These are phyloP conservation scores for Aspergillus sparsus DNA, from an alignment of 495 filamentous ascomycete genomes.

Conservation along the genomic window DNA sequence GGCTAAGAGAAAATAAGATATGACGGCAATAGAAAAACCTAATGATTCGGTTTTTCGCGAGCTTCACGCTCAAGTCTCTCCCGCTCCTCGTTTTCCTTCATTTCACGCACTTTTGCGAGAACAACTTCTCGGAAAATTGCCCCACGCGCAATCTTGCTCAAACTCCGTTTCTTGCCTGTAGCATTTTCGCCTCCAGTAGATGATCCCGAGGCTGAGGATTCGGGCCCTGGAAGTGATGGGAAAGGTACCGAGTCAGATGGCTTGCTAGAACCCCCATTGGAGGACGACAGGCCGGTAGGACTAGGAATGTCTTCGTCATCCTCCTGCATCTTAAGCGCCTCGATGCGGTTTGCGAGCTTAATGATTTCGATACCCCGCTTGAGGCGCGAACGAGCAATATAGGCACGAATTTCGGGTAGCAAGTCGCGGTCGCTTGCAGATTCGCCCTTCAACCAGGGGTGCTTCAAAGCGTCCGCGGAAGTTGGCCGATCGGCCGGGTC, in stretches of 20 bases:
- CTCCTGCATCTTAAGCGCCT: conserved; percentile 93
- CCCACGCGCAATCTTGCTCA: conserved; percentile 77
- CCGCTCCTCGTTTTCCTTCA: conserved; percentile 82
- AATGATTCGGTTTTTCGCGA: conserved; percentile 38
- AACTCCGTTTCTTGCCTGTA: conserved; percentile 59
- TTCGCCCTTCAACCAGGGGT: conserved; percentile 88
- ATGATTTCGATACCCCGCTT: conserved; percentile 94
- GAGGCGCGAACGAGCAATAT: conserved; percentile 87
- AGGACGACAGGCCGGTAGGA: conserved; percentile 44
- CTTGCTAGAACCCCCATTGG: conserved; percentile 11
- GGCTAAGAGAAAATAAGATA: conserved; percentile 9
- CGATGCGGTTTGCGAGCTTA: conserved; percentile 96
- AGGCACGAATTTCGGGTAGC: conserved; percentile 94
- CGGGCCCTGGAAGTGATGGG: conserved; percentile 28
- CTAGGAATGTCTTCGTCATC: conserved; percentile 80
- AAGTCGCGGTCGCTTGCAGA: conserved; percentile 92
- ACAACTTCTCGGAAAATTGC: conserved; percentile 98
- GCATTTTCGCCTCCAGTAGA: conserved; percentile 25
- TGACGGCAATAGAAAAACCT: conserved; percentile 11
- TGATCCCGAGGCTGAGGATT: conserved; percentile 15
- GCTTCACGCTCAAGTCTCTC: conserved; percentile 61
- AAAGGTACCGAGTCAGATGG: conserved; percentile 18
- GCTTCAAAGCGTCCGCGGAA: conserved; percentile 78
- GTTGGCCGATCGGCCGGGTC: conserved; percentile 75
- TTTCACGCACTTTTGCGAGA: conserved; percentile 90